These are phyloP conservation scores for Schizochytrium sp. DNA, from an alignment of 108 stramenopile species.

Conservation along the genomic window DNA sequence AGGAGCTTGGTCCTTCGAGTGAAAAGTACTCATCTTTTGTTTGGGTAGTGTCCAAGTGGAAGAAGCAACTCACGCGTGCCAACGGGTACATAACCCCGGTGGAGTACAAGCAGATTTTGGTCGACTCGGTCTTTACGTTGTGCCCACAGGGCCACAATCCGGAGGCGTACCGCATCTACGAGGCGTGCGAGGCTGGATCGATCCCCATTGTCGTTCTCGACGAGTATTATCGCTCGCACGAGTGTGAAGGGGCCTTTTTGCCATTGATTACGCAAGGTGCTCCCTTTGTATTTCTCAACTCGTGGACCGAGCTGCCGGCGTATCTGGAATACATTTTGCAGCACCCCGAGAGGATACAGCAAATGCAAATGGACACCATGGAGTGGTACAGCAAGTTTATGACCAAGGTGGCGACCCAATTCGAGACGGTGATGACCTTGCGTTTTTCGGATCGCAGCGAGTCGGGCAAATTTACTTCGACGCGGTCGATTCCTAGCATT, in stretches of 20 bases:
- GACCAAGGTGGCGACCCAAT: background rate
- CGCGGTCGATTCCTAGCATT: background rate
- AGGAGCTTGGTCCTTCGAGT: background rate
- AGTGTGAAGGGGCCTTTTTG: conserved; percentile 26
- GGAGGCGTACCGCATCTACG: conserved; percentile 45
- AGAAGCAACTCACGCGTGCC: background rate
- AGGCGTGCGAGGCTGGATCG: conserved; percentile 40
- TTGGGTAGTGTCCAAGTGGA: conserved; percentile 2
- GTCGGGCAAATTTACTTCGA: background rate
- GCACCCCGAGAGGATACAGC: conserved; percentile 34
- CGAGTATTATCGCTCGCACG: conserved; percentile 19
- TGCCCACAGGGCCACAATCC: conserved; percentile 48
- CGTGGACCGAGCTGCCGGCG: conserved; percentile 27
- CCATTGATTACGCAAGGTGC: conserved; percentile 17
- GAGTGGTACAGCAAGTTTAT: background rate
- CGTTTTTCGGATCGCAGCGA: background rate
- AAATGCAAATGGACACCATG: conserved; percentile 26
- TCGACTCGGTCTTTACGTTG: conserved; percentile 37
- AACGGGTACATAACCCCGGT: conserved; percentile 26
- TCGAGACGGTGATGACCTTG: background rate
- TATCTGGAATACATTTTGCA: conserved; percentile 16
- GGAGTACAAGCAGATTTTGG: conserved; percentile 30
- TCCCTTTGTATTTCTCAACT: conserved; percentile 37
- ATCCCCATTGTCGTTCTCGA: conserved; percentile 36
- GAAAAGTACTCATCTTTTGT: background rate